Evolutionary conservation across 2,329 filamentous ascomycete species (phyloP).

Genomic region (Neonectria sp.): DNA sequence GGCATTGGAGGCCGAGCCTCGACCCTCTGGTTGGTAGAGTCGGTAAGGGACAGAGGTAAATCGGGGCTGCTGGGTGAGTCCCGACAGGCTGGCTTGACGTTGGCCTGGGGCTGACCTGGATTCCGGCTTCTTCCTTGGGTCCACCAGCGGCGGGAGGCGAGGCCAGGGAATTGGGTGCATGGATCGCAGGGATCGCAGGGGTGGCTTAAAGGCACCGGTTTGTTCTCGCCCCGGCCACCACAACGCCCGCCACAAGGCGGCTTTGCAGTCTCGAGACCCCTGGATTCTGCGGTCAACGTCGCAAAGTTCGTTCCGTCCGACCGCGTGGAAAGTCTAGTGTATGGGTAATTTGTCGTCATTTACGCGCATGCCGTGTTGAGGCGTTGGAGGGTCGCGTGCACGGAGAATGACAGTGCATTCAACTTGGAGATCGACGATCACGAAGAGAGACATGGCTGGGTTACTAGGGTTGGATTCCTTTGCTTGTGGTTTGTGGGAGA

Average conservation of each 20-base stretch:
- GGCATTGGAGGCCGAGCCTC: conserved; percentile 26
- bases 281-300: conserved; percentile 26
- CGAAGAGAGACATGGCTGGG: conserved; percentile 23
- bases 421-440: conserved; percentile 1
- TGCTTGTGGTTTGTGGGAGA: conserved; percentile 13
- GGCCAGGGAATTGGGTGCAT: conserved; percentile 31
- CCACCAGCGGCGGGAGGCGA: conserved; percentile 37
- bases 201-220: conserved; percentile 47
- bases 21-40: conserved; percentile 20
- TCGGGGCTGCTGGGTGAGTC: conserved; percentile 45
- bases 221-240: conserved; percentile 51
- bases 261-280: conserved; percentile 36
- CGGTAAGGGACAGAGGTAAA: conserved; percentile 22
- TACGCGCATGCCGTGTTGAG: conserved; percentile 38
- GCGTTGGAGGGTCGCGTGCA: conserved; percentile 40
- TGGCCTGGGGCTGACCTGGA: conserved; percentile 21
- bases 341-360: conserved; percentile 40
- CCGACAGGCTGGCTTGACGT: conserved; percentile 49
- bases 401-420: conserved; percentile 26
- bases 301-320: conserved; percentile 37
- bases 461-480: conserved; percentile 4
- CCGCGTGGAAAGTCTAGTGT: conserved; percentile 32
- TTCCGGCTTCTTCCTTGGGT: conserved; percentile 53
- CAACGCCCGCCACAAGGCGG: conserved; percentile 35
- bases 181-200: conserved; percentile 37